These are phyloP conservation scores for Tolypocladium amazonense DNA, from an alignment of 2,329 filamentous ascomycete species.

Conservation along the genomic window DNA sequence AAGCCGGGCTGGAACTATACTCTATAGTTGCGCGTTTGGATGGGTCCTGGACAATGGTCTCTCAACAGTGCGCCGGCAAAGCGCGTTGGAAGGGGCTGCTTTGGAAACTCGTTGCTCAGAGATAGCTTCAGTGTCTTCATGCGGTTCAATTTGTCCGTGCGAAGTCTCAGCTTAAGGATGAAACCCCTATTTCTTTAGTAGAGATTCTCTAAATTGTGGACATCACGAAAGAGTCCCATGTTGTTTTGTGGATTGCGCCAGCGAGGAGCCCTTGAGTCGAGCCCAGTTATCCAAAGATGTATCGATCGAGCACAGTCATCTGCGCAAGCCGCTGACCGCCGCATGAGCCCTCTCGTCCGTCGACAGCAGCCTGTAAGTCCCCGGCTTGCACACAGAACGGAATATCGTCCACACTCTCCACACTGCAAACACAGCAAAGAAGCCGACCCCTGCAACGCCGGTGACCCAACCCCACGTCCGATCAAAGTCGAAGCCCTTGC, in stretches of 20 bases:
- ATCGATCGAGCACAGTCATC: background rate
- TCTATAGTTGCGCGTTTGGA: background rate
- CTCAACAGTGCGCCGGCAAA: no score
- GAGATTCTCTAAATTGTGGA: background rate
- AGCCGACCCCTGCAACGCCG: background rate
- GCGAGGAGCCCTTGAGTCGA: no score
- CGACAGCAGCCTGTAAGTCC: background rate
- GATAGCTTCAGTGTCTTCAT: no score
- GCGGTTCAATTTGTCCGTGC: no score
- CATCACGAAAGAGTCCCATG: no score
- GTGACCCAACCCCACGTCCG: background rate
- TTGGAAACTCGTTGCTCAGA: no score
- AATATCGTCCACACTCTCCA: background rate
- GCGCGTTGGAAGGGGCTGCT: no score
- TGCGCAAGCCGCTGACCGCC: background rate
- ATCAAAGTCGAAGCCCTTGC: background rate
- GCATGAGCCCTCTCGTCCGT: background rate
- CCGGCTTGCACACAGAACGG: background rate
- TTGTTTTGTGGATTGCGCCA: no score
- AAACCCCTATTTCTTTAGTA: background rate
- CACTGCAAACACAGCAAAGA: background rate
- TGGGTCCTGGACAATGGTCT: no score
- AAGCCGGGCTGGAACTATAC: background rate
- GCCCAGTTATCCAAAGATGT: background rate
- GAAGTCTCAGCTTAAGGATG: background rate